A percentile compares a stretch with the other conserved stretches of the same genome.
These are phyloP conservation scores for Boletus coccyginus DNA, from an alignment of 768 basidiomycete genomes.

Conservation along the genomic window DNA sequence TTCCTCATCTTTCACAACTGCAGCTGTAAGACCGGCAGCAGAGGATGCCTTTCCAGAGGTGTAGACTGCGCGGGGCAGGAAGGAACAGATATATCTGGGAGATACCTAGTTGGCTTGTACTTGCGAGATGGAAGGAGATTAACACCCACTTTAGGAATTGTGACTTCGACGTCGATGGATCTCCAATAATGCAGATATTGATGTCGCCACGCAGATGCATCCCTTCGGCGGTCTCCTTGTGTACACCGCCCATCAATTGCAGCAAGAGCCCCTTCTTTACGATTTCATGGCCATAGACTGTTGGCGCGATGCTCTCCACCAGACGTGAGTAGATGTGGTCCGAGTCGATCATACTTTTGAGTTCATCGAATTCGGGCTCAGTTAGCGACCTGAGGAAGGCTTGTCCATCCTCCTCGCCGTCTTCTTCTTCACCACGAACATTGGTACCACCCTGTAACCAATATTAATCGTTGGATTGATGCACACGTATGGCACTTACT, in stretches of 20 bases:
- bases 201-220: slow-evolving; percentile 99
- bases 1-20: slow-evolving; percentile 97
- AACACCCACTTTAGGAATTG: slow-evolving; percentile 90
- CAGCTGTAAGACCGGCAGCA: slow-evolving; percentile 97
- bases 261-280: slow-evolving; percentile 96
- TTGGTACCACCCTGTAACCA: slow-evolving; percentile 70
- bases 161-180: slow-evolving; percentile 96
- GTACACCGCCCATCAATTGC: slow-evolving; percentile 98
- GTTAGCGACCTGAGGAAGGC: slow-evolving; percentile 89
- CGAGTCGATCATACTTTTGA: slow-evolving; percentile 90
- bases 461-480: background rate
- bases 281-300: slow-evolving; percentile 98
- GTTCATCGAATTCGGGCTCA: slow-evolving; percentile 91
- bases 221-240: slow-evolving; percentile 93
- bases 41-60: slow-evolving; percentile 99
- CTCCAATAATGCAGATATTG: slow-evolving; percentile 97
- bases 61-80: slow-evolving; percentile 96
- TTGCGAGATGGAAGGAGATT: background rate
- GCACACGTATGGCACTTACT: slow-evolving; percentile 46
- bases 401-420: slow-evolving; percentile 72
- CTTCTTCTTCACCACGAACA: slow-evolving; percentile 85
- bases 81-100: slow-evolving; percentile 90
- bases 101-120: background rate
- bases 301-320: slow-evolving; percentile 94
- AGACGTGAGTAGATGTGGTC: slow-evolving; percentile 94